Evolutionary conservation across 805 yeast species (phyloP).

Genomic region (Saccharomycopsis babjevae): DNA sequence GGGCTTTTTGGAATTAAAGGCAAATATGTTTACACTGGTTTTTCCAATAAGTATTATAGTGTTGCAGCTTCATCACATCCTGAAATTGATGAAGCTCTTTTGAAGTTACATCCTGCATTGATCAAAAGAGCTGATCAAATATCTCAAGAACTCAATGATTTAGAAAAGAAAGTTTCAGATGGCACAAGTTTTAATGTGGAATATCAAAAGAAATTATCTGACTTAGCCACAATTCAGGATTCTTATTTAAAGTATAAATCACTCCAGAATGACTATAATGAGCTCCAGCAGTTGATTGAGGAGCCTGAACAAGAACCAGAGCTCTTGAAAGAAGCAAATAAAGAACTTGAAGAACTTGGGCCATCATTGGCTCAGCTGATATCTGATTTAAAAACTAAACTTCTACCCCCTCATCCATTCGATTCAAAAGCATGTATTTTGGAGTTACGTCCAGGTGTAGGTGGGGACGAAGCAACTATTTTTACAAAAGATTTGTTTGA

Average conservation of each 20-base stretch:
- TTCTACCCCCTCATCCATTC: constrained; percentile 71
- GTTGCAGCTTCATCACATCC: not conserved
- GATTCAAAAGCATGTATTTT: constrained; percentile 68
- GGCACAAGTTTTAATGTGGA: constrained; percentile 36
- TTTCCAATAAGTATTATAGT: not conserved
- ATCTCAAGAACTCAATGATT: constrained; percentile 29
- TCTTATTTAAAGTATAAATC: constrained; percentile 30
- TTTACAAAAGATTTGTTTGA: constrained; percentile 70
- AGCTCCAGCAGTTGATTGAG: constrained; percentile 27
- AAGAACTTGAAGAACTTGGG: constrained; percentile 40
- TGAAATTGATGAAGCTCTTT: not conserved
- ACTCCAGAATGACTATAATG: constrained; percentile 26
- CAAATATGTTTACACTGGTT: not conserved
- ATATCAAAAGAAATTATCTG: constrained; percentile 39
- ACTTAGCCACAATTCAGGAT: constrained; percentile 35
- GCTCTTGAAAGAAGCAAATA: constrained; percentile 47
- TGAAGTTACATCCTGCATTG: constrained; percentile 40
- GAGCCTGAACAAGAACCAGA: constrained; percentile 37
- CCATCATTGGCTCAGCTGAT: constrained; percentile 38
- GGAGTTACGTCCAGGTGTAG: constrained; percentile 91
- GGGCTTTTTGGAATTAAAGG: not conserved
- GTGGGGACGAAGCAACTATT: constrained; percentile 87
- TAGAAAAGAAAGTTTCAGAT: constrained; percentile 34
- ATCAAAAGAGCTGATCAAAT: constrained; percentile 37
- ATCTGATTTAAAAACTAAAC: constrained; percentile 38